phyloP scores from a whole-genome alignment of 148 eudicot genomes.

The Chenopodium quinoa region DNA sequence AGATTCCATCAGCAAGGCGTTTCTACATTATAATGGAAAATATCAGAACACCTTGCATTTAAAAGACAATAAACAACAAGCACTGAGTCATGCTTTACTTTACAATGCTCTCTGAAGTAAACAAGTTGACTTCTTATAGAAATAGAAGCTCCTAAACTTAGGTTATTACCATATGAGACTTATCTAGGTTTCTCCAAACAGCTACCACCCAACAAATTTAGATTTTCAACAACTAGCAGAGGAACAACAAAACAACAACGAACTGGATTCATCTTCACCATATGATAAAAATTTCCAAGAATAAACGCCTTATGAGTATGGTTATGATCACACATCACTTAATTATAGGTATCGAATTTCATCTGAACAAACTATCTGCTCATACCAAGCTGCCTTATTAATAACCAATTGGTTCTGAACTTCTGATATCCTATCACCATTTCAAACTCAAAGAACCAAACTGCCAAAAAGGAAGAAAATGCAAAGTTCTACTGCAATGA shows the following conservation, averaged over 20 bases:
- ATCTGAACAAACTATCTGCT: background rate
- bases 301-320: background rate
- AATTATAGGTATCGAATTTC: background rate
- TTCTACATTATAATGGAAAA: slow-evolving; percentile 18
- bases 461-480: background rate
- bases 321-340: background rate
- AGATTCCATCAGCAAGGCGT: slow-evolving; percentile 15
- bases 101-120: background rate
- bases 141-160: background rate
- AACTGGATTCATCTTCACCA: background rate
- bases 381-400: background rate
- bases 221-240: background rate
- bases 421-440: background rate
- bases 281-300: background rate
- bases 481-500: background rate
- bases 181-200: background rate
- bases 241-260: background rate
- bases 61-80: background rate
- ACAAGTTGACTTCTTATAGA: background rate
- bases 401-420: background rate
- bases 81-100: background rate
- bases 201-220: background rate
- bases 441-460: background rate
- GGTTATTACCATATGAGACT: background rate
- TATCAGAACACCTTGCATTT: background rate